phyloP scores from a whole-genome alignment of 164 flowering plant genomes.

The Aristolochia contorta region DNA sequence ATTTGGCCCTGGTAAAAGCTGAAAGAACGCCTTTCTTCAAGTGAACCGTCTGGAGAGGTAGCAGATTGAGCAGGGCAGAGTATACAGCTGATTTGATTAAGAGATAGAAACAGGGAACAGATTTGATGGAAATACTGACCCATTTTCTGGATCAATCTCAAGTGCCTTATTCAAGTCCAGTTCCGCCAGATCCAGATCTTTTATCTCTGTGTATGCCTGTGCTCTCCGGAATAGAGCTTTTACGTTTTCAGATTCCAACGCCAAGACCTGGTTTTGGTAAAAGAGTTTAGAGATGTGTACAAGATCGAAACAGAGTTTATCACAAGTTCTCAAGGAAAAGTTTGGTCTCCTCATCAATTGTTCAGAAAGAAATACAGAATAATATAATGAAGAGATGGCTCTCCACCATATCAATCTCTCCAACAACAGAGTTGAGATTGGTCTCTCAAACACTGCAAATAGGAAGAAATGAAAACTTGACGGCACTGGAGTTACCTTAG shows the following conservation, averaged over 20 bases:
- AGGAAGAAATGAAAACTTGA: background rate
- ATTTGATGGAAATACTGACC: slow-evolving; percentile 3
- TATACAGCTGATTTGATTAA: too few relatives aligned
- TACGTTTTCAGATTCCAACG: slow-evolving; percentile 16
- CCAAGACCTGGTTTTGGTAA: slow-evolving; percentile 9
- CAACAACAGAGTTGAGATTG: too few relatives aligned
- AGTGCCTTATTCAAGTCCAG: slow-evolving; percentile 18
- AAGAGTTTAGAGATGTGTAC: background rate
- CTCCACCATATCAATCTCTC: background rate
- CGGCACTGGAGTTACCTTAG: slow-evolving; percentile 11
- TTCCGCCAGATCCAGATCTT: slow-evolving; percentile 19
- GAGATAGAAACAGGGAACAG: background rate
- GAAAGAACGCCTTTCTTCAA: too few relatives aligned
- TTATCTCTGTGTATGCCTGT: slow-evolving; percentile 17
- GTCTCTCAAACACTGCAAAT: background rate
- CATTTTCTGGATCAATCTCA: slow-evolving; percentile 17
- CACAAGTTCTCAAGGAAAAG: background rate
- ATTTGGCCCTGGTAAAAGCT: too few relatives aligned
- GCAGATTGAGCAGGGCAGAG: background rate
- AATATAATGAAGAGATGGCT: too few relatives aligned
- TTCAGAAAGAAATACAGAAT: background rate
- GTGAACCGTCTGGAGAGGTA: too few relatives aligned
- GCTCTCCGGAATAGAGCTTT: slow-evolving; percentile 23
- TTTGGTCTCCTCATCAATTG: background rate
- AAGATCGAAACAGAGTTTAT: background rate